Evolutionary conservation across 768 basidiomycete genomes (phyloP).

Genomic region (Mycena leptocephala): DNA sequence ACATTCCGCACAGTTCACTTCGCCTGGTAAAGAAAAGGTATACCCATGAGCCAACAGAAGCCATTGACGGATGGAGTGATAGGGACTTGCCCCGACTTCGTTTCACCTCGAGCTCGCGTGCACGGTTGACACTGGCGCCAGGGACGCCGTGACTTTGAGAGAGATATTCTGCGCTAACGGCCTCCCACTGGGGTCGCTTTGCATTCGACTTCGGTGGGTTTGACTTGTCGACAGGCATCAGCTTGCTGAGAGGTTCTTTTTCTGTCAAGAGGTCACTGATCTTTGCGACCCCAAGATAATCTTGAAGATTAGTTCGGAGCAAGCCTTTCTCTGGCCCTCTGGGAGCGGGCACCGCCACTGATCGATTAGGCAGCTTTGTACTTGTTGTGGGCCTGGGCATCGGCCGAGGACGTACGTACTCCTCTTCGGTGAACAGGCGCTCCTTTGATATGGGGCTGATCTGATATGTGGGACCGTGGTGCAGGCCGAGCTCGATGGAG

Average conservation of each 20-base stretch:
- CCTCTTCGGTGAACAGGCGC: conserved; percentile 78
- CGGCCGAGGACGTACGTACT: too few relatives aligned
- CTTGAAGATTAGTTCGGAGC: too few relatives aligned
- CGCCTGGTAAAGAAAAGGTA: conserved; percentile 38
- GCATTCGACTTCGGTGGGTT: conserved; percentile 63
- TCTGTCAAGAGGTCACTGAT: too few relatives aligned
- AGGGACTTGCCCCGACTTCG: conserved; percentile 70
- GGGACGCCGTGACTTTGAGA: conserved; percentile 33
- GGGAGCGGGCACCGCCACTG: too few relatives aligned
- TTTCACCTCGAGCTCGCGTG: conserved; percentile 82
- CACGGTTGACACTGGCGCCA: conserved; percentile 53
- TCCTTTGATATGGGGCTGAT: conserved; percentile 57
- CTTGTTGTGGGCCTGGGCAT: too few relatives aligned
- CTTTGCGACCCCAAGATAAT: too few relatives aligned
- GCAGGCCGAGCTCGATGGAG: conserved; percentile 87
- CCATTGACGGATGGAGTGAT: not conserved
- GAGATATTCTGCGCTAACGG: conserved; percentile 67
- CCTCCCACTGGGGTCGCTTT: conserved; percentile 68
- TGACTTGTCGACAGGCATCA: conserved; percentile 69
- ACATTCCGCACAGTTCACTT: conserved; percentile 89
- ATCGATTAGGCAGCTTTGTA: too few relatives aligned
- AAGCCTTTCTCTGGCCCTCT: too few relatives aligned
- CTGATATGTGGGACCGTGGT: conserved; percentile 87
- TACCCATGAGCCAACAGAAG: conserved; percentile 1
- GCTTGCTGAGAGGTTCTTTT: too few relatives aligned